A percentile compares a stretch with the other conserved stretches of the same genome.
Evolutionary conservation across 805 yeast genomes (phyloP).

Genomic region (Lipomyces yamadae): DNA sequence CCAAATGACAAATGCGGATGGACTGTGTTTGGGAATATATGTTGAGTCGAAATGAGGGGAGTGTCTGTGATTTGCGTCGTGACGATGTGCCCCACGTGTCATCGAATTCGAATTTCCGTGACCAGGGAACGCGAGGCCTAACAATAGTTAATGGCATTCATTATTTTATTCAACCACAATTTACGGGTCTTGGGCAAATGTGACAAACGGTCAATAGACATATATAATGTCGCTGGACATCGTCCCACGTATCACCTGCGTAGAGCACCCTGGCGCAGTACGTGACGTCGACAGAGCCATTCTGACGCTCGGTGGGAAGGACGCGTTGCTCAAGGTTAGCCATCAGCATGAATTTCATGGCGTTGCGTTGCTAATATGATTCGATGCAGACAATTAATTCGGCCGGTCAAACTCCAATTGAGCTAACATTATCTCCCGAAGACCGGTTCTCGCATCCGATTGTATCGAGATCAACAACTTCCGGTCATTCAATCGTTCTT

Average conservation of each 20-base stretch:
- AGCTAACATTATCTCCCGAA: slow-evolving; percentile 46
- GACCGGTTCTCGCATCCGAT: slow-evolving; percentile 58
- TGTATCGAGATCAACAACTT: slow-evolving; percentile 43
- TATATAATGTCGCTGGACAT: slow-evolving; percentile 16
- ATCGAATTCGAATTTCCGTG: not conserved
- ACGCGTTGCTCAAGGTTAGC: slow-evolving; percentile 27
- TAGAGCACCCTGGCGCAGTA: slow-evolving; percentile 37
- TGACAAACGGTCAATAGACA: too few relatives aligned
- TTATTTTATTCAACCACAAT: not conserved
- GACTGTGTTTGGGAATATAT: not conserved
- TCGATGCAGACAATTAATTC: slow-evolving; percentile 42
- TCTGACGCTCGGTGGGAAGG: slow-evolving; percentile 30
- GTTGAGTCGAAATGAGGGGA: not conserved
- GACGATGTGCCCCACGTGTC: not conserved
- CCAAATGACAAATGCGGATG: not conserved
- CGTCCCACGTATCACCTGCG: slow-evolving; percentile 32
- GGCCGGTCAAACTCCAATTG: slow-evolving; percentile 43
- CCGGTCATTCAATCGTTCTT: slow-evolving; percentile 42
- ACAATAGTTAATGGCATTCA: not conserved
- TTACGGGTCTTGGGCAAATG: not conserved
- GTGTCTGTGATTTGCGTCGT: not conserved
- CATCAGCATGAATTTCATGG: not conserved
- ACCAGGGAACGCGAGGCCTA: not conserved
- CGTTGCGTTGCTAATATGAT: not conserved
- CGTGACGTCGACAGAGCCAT: slow-evolving; percentile 29